These are phyloP conservation scores for Alternaria brassicicola DNA, from an alignment of 2,329 filamentous ascomycete species.

Conservation along the genomic window DNA sequence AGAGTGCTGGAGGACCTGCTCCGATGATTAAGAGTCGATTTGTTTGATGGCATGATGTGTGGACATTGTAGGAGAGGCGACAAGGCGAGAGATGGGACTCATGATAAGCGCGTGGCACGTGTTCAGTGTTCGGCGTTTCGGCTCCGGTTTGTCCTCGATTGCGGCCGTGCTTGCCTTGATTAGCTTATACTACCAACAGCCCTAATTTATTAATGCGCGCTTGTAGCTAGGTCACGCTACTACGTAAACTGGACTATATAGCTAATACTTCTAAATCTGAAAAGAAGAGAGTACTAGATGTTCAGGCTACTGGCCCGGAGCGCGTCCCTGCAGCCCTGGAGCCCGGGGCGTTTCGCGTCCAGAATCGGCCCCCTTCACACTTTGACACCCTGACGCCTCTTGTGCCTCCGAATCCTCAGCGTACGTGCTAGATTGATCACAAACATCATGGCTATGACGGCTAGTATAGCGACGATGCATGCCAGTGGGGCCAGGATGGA, in stretches of 20 bases:
- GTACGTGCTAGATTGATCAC: conserved; percentile 22
- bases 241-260: too few species aligned
- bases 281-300: too few species aligned
- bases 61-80: conserved; percentile 20
- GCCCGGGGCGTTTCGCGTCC: background rate
- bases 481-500: conserved; percentile 29
- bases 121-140: too few species aligned
- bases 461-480: conserved; percentile 19
- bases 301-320: background rate
- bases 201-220: too few species aligned
- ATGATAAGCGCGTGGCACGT: conserved; percentile 18
- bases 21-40: conserved; percentile 19
- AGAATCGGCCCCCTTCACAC: conserved; percentile 15
- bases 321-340: background rate
- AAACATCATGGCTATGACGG: conserved; percentile 20
- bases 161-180: too few species aligned
- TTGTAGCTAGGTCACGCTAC: too few species aligned
- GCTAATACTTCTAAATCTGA: too few species aligned
- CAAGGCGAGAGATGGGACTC: conserved; percentile 16
- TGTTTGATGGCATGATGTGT: conserved; percentile 28
- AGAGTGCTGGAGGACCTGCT: conserved; percentile 18
- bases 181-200: background rate
- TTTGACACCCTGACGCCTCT: conserved; percentile 20
- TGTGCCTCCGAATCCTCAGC: conserved; percentile 19
- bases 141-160: too few species aligned